Conservation (phyloP, 202 grass and related monocot genomes). For the Panicum hallii region DNA sequence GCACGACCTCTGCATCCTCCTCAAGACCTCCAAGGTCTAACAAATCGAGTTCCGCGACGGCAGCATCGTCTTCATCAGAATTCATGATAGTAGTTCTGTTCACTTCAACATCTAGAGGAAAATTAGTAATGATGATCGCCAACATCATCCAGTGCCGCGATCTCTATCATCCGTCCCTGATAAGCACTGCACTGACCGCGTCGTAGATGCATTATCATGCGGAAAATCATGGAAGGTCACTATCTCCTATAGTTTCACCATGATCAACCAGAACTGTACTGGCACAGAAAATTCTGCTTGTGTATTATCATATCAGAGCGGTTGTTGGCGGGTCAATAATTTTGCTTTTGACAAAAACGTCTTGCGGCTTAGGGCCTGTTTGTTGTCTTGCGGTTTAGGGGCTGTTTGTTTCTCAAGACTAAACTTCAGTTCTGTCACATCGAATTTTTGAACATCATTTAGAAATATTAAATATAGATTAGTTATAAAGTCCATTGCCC, state of each 20-base stretch:
- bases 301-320: slow-evolving; percentile 14
- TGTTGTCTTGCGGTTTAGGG: not conserved
- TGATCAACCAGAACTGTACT: not conserved
- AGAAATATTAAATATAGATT: too few relatives aligned
- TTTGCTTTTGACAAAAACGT: not conserved
- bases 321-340: not conserved
- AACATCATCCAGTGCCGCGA: not conserved
- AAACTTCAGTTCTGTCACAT: too few relatives aligned
- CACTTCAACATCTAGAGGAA: not conserved
- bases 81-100: not conserved
- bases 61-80: not conserved
- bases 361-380: not conserved
- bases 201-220: not conserved
- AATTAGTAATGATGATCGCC: not conserved
- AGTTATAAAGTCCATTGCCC: too few relatives aligned
- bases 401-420: too few relatives aligned
- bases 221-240: slow-evolving; percentile 3
- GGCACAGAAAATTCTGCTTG: not conserved
- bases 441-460: too few relatives aligned
- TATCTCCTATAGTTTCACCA: not conserved
- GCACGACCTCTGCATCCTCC: not conserved
- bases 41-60: not conserved
- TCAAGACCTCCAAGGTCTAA: not conserved
- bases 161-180: not conserved
- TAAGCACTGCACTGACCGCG: not conserved